These are phyloP conservation scores for Cercospora canescens DNA, from an alignment of 2,329 filamentous ascomycete species.

Conservation along the genomic window DNA sequence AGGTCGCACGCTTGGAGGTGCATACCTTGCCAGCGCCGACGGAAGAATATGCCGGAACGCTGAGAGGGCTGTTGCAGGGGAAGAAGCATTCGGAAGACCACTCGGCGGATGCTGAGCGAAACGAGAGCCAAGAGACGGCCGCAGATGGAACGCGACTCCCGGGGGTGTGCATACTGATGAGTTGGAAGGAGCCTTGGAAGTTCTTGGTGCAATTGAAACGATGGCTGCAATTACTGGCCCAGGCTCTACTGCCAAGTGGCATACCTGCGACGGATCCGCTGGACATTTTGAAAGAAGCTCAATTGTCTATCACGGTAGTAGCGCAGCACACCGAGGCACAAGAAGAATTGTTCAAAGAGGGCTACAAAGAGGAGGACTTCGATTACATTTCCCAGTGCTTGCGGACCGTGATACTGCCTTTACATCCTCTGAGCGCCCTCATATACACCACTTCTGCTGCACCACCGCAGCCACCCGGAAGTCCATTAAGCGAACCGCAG, in stretches of 20 bases:
- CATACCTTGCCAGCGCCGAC: conserved; percentile 36
- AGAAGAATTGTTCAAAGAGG: conserved; percentile 83
- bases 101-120: conserved; percentile 15
- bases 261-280: conserved; percentile 60
- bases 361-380: conserved; percentile 96
- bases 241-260: conserved; percentile 73
- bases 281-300: conserved; percentile 82
- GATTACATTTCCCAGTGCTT: conserved; percentile 94
- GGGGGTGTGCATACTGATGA: conserved; percentile 77
- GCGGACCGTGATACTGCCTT: conserved; percentile 80
- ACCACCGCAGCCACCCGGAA: conserved; percentile 38
- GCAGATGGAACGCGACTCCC: conserved; percentile 17
- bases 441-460: conserved; percentile 41
- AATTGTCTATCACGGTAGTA: conserved; percentile 89
- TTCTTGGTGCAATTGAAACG: conserved; percentile 87
- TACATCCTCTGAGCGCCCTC: conserved; percentile 57
- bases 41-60: conserved; percentile 30
- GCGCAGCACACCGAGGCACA: conserved; percentile 95
- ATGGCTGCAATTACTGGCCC: conserved; percentile 81
- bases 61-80: conserved; percentile 29
- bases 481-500: conserved; percentile 47
- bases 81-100: conserved; percentile 19
- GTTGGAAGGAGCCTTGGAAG: conserved; percentile 91
- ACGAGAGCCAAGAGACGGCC: conserved; percentile 10
- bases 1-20: conserved; percentile 33